phyloP scores from a whole-genome alignment of 2,329 filamentous ascomycete species.

The Dothiorella sarmentorum region DNA sequence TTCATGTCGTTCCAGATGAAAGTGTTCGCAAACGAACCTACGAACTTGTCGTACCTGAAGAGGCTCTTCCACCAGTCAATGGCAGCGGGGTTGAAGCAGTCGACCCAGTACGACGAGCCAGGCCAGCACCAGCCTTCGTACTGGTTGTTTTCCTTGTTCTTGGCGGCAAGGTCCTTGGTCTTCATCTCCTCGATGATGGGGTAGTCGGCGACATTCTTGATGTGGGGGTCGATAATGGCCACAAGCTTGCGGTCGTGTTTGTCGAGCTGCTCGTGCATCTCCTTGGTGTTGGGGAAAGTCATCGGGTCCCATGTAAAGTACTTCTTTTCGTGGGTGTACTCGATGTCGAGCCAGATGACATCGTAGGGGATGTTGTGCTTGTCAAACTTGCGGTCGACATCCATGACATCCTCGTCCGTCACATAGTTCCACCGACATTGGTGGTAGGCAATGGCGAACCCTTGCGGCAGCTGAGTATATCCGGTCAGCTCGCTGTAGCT shows the following conservation, averaged over 20 bases:
- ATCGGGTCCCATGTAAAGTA: slow-evolving; percentile 97
- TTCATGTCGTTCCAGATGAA: slow-evolving; percentile 99
- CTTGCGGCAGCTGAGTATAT: slow-evolving; percentile 84
- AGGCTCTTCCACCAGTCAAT: slow-evolving; percentile 86
- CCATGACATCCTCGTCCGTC: slow-evolving; percentile 92
- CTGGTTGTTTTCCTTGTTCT: slow-evolving; percentile 82
- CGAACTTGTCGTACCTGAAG: slow-evolving; percentile 85
- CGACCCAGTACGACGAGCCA: slow-evolving; percentile 92
- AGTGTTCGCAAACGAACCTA: slow-evolving; percentile 78
- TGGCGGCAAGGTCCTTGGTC: slow-evolving; percentile 76
- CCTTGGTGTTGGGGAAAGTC: slow-evolving; percentile 79
- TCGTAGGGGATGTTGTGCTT: slow-evolving; percentile 95
- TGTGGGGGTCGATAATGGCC: slow-evolving; percentile 93
- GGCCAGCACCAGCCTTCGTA: slow-evolving; percentile 99
- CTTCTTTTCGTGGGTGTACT: slow-evolving; percentile 95
- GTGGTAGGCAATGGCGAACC: slow-evolving; percentile 90
- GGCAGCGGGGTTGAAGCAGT: slow-evolving; percentile 90
- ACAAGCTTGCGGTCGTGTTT: slow-evolving; percentile 85
- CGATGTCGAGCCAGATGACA: slow-evolving; percentile 97
- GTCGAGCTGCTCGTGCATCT: slow-evolving; percentile 86
- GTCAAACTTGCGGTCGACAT: slow-evolving; percentile 95
- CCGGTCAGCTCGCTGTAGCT: slow-evolving; percentile 88
- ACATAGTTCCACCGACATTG: slow-evolving; percentile 99
- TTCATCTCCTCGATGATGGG: slow-evolving; percentile 75
- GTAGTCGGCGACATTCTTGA: slow-evolving; percentile 86